These are phyloP conservation scores for Penicillium tannophilum DNA, from an alignment of 495 filamentous ascomycete genomes.

Conservation along the genomic window DNA sequence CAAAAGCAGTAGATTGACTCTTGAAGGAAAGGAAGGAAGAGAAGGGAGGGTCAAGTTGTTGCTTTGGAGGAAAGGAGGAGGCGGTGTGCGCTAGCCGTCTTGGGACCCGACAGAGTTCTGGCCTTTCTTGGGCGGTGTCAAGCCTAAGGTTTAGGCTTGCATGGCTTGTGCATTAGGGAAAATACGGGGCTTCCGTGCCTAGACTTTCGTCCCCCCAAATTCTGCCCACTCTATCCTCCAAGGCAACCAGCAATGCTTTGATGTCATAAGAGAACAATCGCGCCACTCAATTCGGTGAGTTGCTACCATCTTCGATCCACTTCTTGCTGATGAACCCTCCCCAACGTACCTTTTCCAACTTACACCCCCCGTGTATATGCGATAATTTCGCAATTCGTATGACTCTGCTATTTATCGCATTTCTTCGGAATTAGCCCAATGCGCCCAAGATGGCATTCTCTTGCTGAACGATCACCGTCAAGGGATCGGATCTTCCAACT, in stretches of 20 bases:
- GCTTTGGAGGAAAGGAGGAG: conserved; percentile 24
- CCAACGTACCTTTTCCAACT: not conserved
- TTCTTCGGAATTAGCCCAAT: not conserved
- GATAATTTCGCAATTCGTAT: not conserved
- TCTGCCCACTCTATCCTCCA: not conserved
- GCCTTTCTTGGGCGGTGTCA: not conserved
- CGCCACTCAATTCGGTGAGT: conserved; percentile 13
- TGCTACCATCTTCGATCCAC: conserved; percentile 17
- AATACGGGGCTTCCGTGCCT: not conserved
- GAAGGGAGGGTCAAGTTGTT: conserved; percentile 25
- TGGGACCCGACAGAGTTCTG: not conserved
- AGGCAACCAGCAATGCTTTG: conserved; percentile 13
- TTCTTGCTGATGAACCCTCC: not conserved
- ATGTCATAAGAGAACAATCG: conserved; percentile 28
- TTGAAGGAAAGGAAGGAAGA: conserved; percentile 24
- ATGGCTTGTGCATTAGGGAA: not conserved
- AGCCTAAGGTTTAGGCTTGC: conserved; percentile 1
- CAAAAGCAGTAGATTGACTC: conserved; percentile 22
- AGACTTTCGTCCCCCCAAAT: not conserved
- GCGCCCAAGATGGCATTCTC: not conserved
- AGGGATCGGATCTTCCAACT: conserved; percentile 20
- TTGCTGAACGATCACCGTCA: conserved; percentile 4
- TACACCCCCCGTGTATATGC: not conserved
- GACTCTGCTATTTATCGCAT: not conserved
- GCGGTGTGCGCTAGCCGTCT: conserved; percentile 30